Evolutionary conservation across 305 asterid species (phyloP).

Genomic region (Coffea humblotiana): DNA sequence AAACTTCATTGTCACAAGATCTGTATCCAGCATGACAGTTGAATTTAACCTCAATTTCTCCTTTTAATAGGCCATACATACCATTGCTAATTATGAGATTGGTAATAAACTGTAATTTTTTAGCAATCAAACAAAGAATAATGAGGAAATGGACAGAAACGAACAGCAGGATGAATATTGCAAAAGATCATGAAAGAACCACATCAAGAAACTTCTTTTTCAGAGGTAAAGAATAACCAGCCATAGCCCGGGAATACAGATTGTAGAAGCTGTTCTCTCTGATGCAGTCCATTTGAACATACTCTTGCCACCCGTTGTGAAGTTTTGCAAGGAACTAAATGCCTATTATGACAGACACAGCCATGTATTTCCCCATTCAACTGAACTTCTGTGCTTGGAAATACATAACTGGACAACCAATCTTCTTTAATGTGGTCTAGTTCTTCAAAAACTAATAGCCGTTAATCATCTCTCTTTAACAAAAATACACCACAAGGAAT

Average conservation of each 20-base stretch:
- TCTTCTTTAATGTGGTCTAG: conserved; percentile 4
- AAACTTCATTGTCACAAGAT: neutral
- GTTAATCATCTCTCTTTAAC: conserved; percentile 11
- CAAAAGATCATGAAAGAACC: neutral
- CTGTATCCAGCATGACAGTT: neutral
- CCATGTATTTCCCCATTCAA: neutral
- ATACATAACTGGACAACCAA: neutral
- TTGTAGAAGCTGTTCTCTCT: neutral
- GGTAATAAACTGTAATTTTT: neutral
- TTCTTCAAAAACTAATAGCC: conserved; percentile 10
- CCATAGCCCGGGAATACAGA: neutral
- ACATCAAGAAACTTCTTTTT: conserved; percentile 5
- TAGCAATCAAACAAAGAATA: conserved; percentile 1
- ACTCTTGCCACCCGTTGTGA: neutral
- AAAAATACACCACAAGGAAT: neutral
- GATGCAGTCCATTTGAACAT: conserved; percentile 8
- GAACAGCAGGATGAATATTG: neutral
- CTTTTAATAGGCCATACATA: neutral
- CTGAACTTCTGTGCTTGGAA: neutral
- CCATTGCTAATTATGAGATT: neutral
- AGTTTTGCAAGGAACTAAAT: too few species aligned
- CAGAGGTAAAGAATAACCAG: neutral
- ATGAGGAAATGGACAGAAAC: neutral
- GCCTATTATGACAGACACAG: neutral
- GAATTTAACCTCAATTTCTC: neutral